Conservation (phyloP, 1,139 yeast species). For the Pichia sp. region DNA sequence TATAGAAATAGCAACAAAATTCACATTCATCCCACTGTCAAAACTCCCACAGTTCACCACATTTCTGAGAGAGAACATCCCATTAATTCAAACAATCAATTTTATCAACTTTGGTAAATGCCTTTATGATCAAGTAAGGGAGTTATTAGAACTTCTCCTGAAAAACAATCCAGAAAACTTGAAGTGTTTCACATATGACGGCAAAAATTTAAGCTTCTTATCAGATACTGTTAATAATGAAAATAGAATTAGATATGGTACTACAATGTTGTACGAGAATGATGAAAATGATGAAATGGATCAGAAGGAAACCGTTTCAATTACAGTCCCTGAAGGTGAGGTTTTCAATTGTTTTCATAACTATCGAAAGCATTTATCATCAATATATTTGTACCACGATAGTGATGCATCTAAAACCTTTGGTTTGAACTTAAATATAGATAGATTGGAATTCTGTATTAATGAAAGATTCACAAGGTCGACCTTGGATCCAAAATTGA, state of each 20-base stretch:
- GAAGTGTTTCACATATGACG: not conserved
- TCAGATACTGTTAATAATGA: not conserved
- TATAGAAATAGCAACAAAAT: not conserved
- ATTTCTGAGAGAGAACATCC: not conserved
- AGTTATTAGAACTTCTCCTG: not conserved
- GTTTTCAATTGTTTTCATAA: not conserved
- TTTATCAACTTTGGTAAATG: not conserved
- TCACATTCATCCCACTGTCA: slow-evolving; percentile 3
- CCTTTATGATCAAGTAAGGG: not conserved
- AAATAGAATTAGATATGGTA: not conserved
- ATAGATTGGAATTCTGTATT: not conserved
- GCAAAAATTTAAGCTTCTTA: not conserved
- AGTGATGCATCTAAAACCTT: not conserved
- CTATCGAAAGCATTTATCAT: not conserved
- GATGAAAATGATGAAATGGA: slow-evolving; percentile 11
- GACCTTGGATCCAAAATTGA: not conserved
- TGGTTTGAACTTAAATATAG: not conserved
- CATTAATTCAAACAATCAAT: not conserved
- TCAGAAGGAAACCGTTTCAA: not conserved
- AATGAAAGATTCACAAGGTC: not conserved
- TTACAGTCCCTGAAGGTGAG: not conserved
- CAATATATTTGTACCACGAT: not conserved
- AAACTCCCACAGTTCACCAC: not conserved
- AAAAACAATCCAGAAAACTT: not conserved
- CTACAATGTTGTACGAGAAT: not conserved